Conservation (phyloP, 225 moss, liverwort and hornwort genomes). For the Pleurozium schreberi region DNA sequence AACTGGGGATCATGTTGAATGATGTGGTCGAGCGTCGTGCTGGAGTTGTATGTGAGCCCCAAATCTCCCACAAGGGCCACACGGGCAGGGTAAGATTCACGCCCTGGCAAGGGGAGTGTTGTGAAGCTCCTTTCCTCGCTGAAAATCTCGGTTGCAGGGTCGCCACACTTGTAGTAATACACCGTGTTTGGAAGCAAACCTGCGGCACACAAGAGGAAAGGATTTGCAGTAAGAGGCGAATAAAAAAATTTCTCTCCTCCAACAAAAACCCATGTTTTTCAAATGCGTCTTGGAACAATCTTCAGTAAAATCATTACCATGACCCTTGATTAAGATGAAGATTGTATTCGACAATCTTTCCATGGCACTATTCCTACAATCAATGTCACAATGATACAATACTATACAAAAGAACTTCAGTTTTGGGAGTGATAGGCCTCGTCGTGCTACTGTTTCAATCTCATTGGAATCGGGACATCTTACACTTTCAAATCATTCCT, state of each 20-base stretch:
- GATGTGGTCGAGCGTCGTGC: constrained; percentile 33
- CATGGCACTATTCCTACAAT: background rate
- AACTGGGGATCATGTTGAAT: constrained; percentile 22
- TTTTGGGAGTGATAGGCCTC: background rate
- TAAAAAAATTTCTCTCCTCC: background rate
- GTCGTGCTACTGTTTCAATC: background rate
- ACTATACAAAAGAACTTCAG: background rate
- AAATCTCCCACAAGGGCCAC: constrained; percentile 52
- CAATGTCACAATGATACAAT: background rate
- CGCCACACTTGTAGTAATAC: constrained; percentile 42
- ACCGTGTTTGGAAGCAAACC: constrained; percentile 25
- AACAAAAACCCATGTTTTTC: background rate
- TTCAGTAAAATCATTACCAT: background rate
- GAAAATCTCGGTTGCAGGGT: constrained; percentile 2
- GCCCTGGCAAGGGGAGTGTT: constrained; percentile 21
- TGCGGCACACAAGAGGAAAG: background rate
- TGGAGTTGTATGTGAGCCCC: constrained; percentile 52
- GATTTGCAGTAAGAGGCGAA: background rate
- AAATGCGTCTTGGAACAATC: background rate
- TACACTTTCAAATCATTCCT: background rate
- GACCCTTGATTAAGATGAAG: background rate
- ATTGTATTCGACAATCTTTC: background rate
- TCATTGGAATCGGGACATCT: background rate
- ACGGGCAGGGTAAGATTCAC: constrained; percentile 22
- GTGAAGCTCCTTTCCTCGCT: constrained; percentile 32